Conservation (phyloP, 1,284 basidiomycete species). For the Leccinum insolens region DNA sequence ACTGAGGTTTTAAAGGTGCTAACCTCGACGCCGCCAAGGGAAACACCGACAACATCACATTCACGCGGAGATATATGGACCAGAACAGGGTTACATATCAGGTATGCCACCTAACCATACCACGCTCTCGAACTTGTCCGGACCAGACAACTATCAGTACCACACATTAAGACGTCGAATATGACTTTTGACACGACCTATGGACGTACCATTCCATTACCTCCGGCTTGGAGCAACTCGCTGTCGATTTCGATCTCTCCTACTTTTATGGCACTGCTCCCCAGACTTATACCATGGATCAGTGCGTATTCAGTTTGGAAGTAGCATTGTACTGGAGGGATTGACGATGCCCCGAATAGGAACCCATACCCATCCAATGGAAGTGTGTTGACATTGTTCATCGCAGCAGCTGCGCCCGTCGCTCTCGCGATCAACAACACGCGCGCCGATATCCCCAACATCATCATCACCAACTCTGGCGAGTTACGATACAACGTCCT, state of each 20-base stretch:
- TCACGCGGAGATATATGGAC: slow-evolving; percentile 74
- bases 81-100: slow-evolving; percentile 74
- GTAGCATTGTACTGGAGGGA: background rate
- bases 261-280: slow-evolving; percentile 71
- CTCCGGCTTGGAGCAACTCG: slow-evolving; percentile 52
- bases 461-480: slow-evolving; percentile 76
- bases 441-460: slow-evolving; percentile 57
- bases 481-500: slow-evolving; percentile 77
- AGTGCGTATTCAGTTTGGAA: slow-evolving; percentile 40
- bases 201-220: slow-evolving; percentile 52
- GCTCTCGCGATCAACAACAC: slow-evolving; percentile 64
- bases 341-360: slow-evolving; percentile 33
- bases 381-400: slow-evolving; percentile 65
- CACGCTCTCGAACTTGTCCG: background rate
- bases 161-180: slow-evolving; percentile 34
- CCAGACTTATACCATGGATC: slow-evolving; percentile 65
- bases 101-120: slow-evolving; percentile 35
- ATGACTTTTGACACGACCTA: slow-evolving; percentile 56
- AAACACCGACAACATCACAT: slow-evolving; percentile 53
- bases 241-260: slow-evolving; percentile 54
- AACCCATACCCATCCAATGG: slow-evolving; percentile 67
- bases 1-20: slow-evolving; percentile 40
- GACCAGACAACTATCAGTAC: slow-evolving; percentile 44
- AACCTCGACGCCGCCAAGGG: slow-evolving; percentile 45
- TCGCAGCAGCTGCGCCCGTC: slow-evolving; percentile 57